Evolutionary conservation across 257 asterid species (phyloP).

Genomic region (Salvia hispanica): DNA sequence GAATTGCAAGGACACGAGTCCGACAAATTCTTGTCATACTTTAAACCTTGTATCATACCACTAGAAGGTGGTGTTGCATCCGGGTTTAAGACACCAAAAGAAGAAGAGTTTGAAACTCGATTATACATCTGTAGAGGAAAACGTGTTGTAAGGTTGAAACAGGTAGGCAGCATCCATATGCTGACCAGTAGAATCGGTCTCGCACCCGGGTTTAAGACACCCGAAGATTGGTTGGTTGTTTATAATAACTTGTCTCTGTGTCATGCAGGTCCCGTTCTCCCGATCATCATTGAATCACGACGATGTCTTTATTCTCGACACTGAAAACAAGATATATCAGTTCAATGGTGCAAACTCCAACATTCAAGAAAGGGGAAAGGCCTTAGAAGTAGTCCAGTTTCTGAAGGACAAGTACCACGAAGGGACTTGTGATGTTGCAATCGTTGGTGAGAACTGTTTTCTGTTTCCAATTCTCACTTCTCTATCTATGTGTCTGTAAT

Average conservation of each 20-base stretch:
- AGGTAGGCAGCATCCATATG: slow-evolving; percentile 47
- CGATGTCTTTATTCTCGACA: slow-evolving; percentile 87
- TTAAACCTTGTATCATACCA: slow-evolving; percentile 90
- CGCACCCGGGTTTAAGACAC: too few species aligned
- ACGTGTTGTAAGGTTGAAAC: slow-evolving; percentile 78
- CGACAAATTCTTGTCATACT: slow-evolving; percentile 81
- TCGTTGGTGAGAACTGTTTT: slow-evolving; percentile 63
- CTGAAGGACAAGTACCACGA: slow-evolving; percentile 93
- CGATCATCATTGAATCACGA: slow-evolving; percentile 95
- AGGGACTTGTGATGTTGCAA: slow-evolving; percentile 90
- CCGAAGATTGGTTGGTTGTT: not conserved
- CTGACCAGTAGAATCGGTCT: not conserved
- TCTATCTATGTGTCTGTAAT: not conserved
- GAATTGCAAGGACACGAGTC: slow-evolving; percentile 93
- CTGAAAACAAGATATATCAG: slow-evolving; percentile 84
- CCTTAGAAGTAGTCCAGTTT: slow-evolving; percentile 85
- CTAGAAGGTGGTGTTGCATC: slow-evolving; percentile 95
- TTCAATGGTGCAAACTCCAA: slow-evolving; percentile 97
- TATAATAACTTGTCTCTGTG: slow-evolving; percentile 6
- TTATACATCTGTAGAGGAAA: slow-evolving; percentile 84
- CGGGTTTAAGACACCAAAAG: slow-evolving; percentile 82
- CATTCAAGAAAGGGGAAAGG: slow-evolving; percentile 96
- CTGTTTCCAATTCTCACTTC: slow-evolving; percentile 1
- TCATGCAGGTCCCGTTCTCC: slow-evolving; percentile 82
- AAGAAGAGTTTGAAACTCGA: slow-evolving; percentile 86